Evolutionary conservation across 495 filamentous ascomycete species (phyloP), one percentile per base, ranked within the genome.

Genomic region (Astrothelium macrocarpum): DNA sequence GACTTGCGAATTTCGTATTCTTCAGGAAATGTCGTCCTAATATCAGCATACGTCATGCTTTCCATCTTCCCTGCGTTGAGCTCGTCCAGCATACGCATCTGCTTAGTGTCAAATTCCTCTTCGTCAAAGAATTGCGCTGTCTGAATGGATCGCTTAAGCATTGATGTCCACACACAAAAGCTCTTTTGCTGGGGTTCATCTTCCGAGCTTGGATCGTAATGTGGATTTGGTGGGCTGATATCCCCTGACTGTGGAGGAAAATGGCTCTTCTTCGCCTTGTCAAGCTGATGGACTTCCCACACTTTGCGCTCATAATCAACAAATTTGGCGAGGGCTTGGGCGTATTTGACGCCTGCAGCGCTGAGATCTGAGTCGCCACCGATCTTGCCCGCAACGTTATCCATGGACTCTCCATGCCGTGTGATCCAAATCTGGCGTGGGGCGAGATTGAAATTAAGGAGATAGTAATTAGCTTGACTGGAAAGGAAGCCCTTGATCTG

Each of bases 341-440:
- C 89, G 68, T 95, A 97, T 61, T 76, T 76, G 65, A 80, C 79
- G 34, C 92, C 92, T 39, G 85, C 86, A 59, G 85, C 82, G 60
- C 85, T 93, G 12, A 97, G 81, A 64, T 87, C 82, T 0, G 90
- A 90, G 71, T 97, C 87, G 23, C 92, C 91, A 4, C 91, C 92
- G 53, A 95, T 89, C 64, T 87, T 90, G 56, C 89, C 88, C 0
- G 81, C 74, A 63, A 86, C 77, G 72, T 97, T 95, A 68, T 97
- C 92, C 58, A 79, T 56, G 60, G 87, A 93, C 75, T 92, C 86
- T 34, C 94, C 93, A 69, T 98, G 94, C 29, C 94, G 81, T 0
- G 94, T 98, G 71, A 98, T 93, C 94, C 94, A 98, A 62, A 98
- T 97, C 72, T 96, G 92, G 32, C 94, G 81, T 0, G 94, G 91